phyloP scores from a whole-genome alignment of 106 monocot species.

The Dendrobium officinale region DNA sequence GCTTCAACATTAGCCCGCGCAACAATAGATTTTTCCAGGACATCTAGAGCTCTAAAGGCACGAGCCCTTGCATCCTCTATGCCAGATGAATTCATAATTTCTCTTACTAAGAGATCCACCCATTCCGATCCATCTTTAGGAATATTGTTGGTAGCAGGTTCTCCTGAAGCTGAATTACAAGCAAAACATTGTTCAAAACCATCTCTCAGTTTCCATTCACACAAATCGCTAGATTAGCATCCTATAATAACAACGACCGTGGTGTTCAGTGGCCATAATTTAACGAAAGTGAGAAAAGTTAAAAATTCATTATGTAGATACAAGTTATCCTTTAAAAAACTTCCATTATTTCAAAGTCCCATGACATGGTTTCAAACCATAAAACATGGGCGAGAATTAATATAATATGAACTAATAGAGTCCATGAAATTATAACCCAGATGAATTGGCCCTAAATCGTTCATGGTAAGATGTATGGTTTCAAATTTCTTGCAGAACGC shows the following conservation, averaged over 20 bases:
- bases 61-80: slow-evolving; percentile 71
- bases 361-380: too few relatives aligned
- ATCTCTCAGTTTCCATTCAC: background rate
- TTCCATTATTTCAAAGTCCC: background rate
- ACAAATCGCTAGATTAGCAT: too few relatives aligned
- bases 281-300: too few relatives aligned
- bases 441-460: too few relatives aligned
- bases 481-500: too few relatives aligned
- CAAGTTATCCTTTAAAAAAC: background rate
- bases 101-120: slow-evolving; percentile 79
- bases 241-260: too few relatives aligned
- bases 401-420: too few relatives aligned
- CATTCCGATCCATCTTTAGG: slow-evolving; percentile 53
- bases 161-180: slow-evolving; percentile 2
- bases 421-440: too few relatives aligned
- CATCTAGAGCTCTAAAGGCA: slow-evolving; percentile 53
- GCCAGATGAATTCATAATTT: slow-evolving; percentile 67
- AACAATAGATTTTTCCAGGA: slow-evolving; percentile 61
- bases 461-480: too few relatives aligned
- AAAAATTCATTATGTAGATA: background rate
- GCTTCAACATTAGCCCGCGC: slow-evolving; percentile 30
- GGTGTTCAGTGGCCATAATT: too few relatives aligned
- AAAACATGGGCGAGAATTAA: too few relatives aligned
- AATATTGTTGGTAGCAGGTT: background rate
- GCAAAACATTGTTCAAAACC: background rate